These are phyloP conservation scores for Aethionema arabicum DNA, from an alignment of 345 rosid species.

Conservation along the genomic window DNA sequence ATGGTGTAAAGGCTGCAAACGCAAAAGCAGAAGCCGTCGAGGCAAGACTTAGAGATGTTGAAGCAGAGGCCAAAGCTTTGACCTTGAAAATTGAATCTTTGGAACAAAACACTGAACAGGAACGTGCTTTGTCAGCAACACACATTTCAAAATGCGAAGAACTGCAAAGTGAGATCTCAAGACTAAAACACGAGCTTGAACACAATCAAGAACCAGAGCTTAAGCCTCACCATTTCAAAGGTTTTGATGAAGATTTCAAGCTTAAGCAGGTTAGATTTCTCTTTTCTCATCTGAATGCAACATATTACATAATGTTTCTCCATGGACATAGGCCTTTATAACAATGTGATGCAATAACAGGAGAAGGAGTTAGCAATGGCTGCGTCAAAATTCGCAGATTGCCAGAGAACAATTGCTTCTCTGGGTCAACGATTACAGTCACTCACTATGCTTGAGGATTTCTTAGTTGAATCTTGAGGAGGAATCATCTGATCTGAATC, in stretches of 20 bases:
- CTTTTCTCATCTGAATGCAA: conserved; percentile 5
- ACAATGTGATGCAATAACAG: conserved; percentile 43
- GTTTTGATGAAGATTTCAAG: conserved; percentile 46
- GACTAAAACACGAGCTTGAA: conserved; percentile 49
- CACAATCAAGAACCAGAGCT: conserved; percentile 39
- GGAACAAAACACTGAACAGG: conserved; percentile 37
- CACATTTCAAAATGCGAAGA: conserved; percentile 39
- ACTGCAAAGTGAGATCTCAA: conserved; percentile 56
- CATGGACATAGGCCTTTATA: too few species aligned
- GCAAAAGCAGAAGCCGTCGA: conserved; percentile 45
- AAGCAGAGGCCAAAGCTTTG: conserved; percentile 54
- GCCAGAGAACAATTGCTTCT: conserved; percentile 85
- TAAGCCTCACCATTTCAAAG: conserved; percentile 37
- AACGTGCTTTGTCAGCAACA: conserved; percentile 36
- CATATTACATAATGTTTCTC: background rate
- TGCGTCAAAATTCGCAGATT: conserved; percentile 70
- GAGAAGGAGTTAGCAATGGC: conserved; percentile 69
- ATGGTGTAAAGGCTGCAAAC: conserved; percentile 45
- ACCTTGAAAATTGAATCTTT: conserved; percentile 44
- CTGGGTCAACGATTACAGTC: conserved; percentile 60
- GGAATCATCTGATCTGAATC: conserved; percentile 18
- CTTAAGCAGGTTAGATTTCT: conserved; percentile 56
- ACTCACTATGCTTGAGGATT: conserved; percentile 62
- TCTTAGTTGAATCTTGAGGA: conserved; percentile 46
- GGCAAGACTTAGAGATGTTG: conserved; percentile 51